Conservation (phyloP, 1,284 basidiomycete species). For the Melampsora medusae region DNA sequence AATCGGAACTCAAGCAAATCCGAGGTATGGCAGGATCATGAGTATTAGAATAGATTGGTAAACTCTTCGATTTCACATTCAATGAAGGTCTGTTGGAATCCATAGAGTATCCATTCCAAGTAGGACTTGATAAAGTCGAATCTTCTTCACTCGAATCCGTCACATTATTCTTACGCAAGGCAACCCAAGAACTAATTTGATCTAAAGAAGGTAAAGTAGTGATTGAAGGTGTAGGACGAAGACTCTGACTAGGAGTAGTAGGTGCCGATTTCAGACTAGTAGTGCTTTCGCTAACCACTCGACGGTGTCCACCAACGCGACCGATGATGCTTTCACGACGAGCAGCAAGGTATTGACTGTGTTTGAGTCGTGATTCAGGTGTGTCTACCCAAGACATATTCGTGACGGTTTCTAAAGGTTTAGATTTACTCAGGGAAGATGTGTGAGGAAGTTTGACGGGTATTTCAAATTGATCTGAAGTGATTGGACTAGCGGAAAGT, state of each 20-base stretch:
- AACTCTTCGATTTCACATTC: background rate
- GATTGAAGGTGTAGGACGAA: background rate
- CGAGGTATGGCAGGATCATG: background rate
- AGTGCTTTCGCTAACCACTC: background rate
- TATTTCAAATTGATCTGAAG: background rate
- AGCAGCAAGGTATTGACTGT: slow-evolving; percentile 8
- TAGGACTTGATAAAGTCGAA: too few species aligned
- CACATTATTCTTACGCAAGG: background rate
- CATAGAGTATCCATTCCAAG: background rate
- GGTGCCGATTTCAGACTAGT: background rate
- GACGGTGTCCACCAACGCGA: background rate
- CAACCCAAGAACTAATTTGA: slow-evolving; percentile 13
- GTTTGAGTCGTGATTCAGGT: background rate
- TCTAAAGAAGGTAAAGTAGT: background rate
- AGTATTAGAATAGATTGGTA: background rate
- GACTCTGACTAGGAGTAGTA: background rate
- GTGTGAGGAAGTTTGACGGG: background rate
- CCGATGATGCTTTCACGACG: slow-evolving; percentile 14
- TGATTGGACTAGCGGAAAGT: background rate
- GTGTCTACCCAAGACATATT: background rate
- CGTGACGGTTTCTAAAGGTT: background rate
- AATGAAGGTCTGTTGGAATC: background rate
- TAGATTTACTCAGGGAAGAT: background rate
- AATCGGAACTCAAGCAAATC: slow-evolving; percentile 13
- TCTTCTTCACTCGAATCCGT: background rate